Base-by-base conservation (phyloP, 306 rosid genomes). In the Vigna hirtella region DNA sequence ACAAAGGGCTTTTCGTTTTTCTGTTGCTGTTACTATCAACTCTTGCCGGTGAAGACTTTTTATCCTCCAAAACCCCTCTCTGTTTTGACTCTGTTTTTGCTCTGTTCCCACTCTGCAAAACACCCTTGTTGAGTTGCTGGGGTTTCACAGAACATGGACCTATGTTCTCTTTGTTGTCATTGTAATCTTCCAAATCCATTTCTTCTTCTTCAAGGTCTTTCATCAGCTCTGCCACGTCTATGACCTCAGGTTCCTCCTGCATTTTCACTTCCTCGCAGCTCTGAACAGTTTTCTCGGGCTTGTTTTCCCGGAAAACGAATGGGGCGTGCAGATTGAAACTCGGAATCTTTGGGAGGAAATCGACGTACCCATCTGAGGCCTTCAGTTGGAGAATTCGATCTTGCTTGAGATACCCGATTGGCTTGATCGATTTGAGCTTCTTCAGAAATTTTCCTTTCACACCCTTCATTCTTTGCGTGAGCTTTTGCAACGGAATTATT, bases 361-460 rank as follows among this genome's bases (percentile, higher is more conserved):
- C 88, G 4, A 20, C 74, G 32, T 78, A 83, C 89, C 93, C 92
- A 83, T 92, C 87, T 15, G 86, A 82, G 7, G 88, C 80, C 26
- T 79, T 83, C 30, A 84, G 82, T 76, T 94, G 97, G 79, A 92
- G 92, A 83, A 89, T 73, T 79, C 88, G 90, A 69, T 92, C 96
- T 62, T 81, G 89, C 40, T 84, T 92, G 73, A 91, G 84, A 82
- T 82, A 80, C 11, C 62, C 89, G 57, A 85, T 61, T 14, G 88
- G 97, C 52, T 74, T 75, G 77, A 92, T 87, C n/a, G 98, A 87
- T 82, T 92, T 95, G 57, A 95, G 88, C 86, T 87, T 95, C 92
- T 88, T 92, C 84, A 91, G 28, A 34, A 95, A 61, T 17, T 86
- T 95, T 34, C 97, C 96, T 73, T 86, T 89, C 88, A 95, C 14